Conservation (phyloP, 768 basidiomycete genomes). For the Wakefieldia striispora region DNA sequence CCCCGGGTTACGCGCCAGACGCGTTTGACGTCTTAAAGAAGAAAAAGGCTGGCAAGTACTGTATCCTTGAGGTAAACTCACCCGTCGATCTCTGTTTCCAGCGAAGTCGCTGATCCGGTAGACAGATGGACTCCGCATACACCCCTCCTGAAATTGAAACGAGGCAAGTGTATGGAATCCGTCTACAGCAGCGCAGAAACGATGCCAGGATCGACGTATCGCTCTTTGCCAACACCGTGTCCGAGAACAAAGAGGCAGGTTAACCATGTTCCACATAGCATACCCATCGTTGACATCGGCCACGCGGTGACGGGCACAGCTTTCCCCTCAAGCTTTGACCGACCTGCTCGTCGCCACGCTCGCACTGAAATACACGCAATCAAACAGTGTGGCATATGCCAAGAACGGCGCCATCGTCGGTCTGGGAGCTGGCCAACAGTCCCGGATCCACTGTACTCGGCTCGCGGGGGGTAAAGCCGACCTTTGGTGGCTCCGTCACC, state of each 20-base stretch:
- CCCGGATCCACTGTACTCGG: conserved; percentile 98
- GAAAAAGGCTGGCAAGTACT: conserved; percentile 99
- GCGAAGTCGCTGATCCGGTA: conserved; percentile 6
- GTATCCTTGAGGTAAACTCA: conserved; percentile 77
- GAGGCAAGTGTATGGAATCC: conserved; percentile 92
- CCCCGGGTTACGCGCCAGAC: conserved; percentile 85
- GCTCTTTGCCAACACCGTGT: conserved; percentile 87
- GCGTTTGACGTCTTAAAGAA: conserved; percentile 89
- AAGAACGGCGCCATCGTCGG: conserved; percentile 90
- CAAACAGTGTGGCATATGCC: conserved; percentile 97
- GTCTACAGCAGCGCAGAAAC: conserved; percentile 88
- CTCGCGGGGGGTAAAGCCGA: conserved; percentile 98
- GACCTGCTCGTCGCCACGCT: conserved; percentile 96
- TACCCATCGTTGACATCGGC: neutral
- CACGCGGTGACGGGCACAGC: conserved; percentile 38
- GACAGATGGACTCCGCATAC: conserved; percentile 86
- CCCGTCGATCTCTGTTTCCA: neutral
- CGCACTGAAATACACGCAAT: conserved; percentile 98
- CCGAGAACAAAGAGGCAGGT: conserved; percentile 79
- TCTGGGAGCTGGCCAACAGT: conserved; percentile 97
- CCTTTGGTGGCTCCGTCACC: conserved; percentile 98
- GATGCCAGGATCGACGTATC: conserved; percentile 79
- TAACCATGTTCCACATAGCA: neutral
- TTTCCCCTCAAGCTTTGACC: conserved; percentile 72
- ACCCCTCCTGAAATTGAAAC: conserved; percentile 80